phyloP scores from a whole-genome alignment of 768 basidiomycete species.

The Tubosaeta sp. region DNA sequence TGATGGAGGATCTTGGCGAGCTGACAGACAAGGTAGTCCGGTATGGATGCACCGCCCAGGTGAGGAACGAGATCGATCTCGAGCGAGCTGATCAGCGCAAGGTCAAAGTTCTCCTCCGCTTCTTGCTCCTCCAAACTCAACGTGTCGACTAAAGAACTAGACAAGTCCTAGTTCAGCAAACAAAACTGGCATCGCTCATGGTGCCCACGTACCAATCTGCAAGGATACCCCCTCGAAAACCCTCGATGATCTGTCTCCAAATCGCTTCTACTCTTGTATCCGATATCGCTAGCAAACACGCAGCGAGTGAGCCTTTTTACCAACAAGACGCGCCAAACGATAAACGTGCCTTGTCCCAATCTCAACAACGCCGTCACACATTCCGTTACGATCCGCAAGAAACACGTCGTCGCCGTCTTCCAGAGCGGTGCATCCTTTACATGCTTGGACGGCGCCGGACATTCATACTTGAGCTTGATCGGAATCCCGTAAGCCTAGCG shows the following conservation, averaged over 20 bases:
- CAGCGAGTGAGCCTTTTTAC: not conserved
- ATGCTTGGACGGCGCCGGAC: slow-evolving; percentile 82
- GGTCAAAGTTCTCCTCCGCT: slow-evolving; percentile 81
- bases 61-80: slow-evolving; percentile 79
- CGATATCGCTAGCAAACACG: slow-evolving; percentile 42
- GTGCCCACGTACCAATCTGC: slow-evolving; percentile 67
- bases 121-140: slow-evolving; percentile 64
- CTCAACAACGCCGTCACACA: slow-evolving; percentile 49
- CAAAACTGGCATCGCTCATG: not conserved
- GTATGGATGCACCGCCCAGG: slow-evolving; percentile 62
- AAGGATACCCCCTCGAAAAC: slow-evolving; percentile 75
- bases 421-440: slow-evolving; percentile 86
- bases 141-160: slow-evolving; percentile 54
- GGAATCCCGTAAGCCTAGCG: slow-evolving; percentile 81
- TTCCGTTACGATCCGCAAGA: slow-evolving; percentile 70
- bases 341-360: slow-evolving; percentile 46
- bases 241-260: slow-evolving; percentile 81
- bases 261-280: slow-evolving; percentile 71
- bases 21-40: slow-evolving; percentile 64
- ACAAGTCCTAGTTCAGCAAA: not conserved
- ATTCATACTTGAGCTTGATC: slow-evolving; percentile 92
- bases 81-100: slow-evolving; percentile 69
- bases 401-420: slow-evolving; percentile 89
- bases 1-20: slow-evolving; percentile 68
- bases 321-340: not conserved